Percentiles rank a stretch among this genome's conserved stretches.
phyloP scores from a whole-genome alignment of 306 rosid species.

The Citrullus colocynthis region DNA sequence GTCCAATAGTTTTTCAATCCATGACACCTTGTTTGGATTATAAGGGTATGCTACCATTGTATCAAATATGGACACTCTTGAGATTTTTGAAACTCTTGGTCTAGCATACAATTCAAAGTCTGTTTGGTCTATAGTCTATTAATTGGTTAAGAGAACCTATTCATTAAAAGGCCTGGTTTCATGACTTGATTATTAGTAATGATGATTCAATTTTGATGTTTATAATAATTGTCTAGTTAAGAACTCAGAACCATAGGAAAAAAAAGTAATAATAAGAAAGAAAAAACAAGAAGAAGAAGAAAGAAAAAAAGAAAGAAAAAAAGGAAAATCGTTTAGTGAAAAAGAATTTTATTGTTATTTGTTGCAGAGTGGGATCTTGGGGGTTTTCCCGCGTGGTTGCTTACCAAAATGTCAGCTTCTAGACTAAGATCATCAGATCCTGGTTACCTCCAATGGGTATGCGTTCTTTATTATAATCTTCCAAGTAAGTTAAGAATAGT shows the following conservation, averaged over 20 bases:
- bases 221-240: neutral
- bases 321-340: neutral
- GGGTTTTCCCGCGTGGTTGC: conserved; percentile 87
- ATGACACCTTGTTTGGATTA: neutral
- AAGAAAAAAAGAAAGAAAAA: too few relatives aligned
- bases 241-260: too few relatives aligned
- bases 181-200: neutral
- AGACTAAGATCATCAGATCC: conserved; percentile 74
- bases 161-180: neutral
- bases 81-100: neutral
- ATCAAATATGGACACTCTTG: neutral
- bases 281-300: too few relatives aligned
- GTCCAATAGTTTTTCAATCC: neutral
- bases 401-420: conserved; percentile 39
- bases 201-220: neutral
- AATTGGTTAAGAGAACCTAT: neutral
- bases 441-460: conserved; percentile 57
- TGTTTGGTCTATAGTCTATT: neutral
- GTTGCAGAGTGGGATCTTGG: conserved; percentile 95
- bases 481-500: neutral
- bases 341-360: neutral
- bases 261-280: too few relatives aligned
- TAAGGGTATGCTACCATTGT: neutral
- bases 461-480: conserved; percentile 18
- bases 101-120: neutral